Evolutionary conservation across 2,329 filamentous ascomycete genomes (phyloP), one percentile per base, ranked within the genome.

Genomic region (Grosmannia clavigera): DNA sequence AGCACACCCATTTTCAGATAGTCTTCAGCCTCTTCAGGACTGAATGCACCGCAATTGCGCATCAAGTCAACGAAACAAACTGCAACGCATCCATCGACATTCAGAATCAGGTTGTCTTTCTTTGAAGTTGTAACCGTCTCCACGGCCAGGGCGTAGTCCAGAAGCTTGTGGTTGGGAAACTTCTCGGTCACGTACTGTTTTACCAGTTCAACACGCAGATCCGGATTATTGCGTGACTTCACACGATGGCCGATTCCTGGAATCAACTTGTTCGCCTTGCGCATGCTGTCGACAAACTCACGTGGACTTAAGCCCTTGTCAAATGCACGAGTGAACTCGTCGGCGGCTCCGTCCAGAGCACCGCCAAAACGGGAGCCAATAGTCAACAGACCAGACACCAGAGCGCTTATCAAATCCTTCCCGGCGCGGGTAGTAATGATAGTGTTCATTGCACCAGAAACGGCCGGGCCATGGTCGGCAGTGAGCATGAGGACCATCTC

Each of bases 401-500:
- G 83, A 55, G 94, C 88, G 70, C 86, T 92, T 80, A 99, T 97
- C 68, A 99, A 80, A 74, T 99, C 94, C 83, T 99, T 99, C 75
- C 94, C 94, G 65, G 94, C 94, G 88, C 94, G 90, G 62, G 94
- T 99, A 65, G 94, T 99, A 75, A 99, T 97, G 75, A 99, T 99
- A 74, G 94, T 99, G 87, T 99, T 99, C 94, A 99, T 99, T 75
- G 94, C 94, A 83, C 94, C 94, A 69, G 94, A 99, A 69, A 99
- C 94, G 69, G 94, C 94, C 59, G 94, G 94, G 77, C 94, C 94
- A 85, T 99, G 94, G 73, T 99, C 94, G 69, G 94, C 94, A 72
- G 94, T 99, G 72, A 99, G 85, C 94, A 99, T 99, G 75, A 99
- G 92, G 67, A 99, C 94, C 94, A 99, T 99, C 83, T 99, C 94